Conservation (phyloP, 1,284 basidiomycete species). For the Fomitopsis betulina region DNA sequence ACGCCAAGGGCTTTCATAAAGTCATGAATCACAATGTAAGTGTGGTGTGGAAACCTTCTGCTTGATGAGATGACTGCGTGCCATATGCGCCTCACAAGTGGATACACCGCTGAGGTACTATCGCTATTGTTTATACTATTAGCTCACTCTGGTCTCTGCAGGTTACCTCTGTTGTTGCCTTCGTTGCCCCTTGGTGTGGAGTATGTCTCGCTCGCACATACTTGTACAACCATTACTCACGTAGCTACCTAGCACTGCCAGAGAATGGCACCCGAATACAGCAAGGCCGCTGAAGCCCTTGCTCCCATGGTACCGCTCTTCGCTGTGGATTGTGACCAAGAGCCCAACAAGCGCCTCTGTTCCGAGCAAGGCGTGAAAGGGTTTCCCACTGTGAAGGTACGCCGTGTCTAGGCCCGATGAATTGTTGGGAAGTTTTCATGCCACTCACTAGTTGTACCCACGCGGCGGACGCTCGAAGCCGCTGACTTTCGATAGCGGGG, state of each 20-base stretch:
- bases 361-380: constrained; percentile 85
- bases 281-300: constrained; percentile 76
- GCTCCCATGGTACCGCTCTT: constrained; percentile 85
- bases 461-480: constrained; percentile 62
- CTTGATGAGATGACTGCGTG: background rate
- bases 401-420: constrained; percentile 9
- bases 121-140: no score
- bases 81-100: background rate
- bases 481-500: constrained; percentile 64
- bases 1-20: constrained; percentile 68
- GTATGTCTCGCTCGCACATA: constrained; percentile 38
- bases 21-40: constrained; percentile 76
- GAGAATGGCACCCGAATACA: constrained; percentile 81
- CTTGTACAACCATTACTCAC: background rate
- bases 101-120: no score
- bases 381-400: constrained; percentile 87
- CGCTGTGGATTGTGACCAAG: constrained; percentile 89
- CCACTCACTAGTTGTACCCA: constrained; percentile 59
- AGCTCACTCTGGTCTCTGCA: constrained; percentile 24
- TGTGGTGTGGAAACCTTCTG: constrained; percentile 7
- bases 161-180: constrained; percentile 79
- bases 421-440: constrained; percentile 1
- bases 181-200: constrained; percentile 88
- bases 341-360: constrained; percentile 78
- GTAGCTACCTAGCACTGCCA: constrained; percentile 70